Base-by-base conservation (phyloP, 2,329 filamentous ascomycete genomes). In the Nannizzia gypsea region DNA sequence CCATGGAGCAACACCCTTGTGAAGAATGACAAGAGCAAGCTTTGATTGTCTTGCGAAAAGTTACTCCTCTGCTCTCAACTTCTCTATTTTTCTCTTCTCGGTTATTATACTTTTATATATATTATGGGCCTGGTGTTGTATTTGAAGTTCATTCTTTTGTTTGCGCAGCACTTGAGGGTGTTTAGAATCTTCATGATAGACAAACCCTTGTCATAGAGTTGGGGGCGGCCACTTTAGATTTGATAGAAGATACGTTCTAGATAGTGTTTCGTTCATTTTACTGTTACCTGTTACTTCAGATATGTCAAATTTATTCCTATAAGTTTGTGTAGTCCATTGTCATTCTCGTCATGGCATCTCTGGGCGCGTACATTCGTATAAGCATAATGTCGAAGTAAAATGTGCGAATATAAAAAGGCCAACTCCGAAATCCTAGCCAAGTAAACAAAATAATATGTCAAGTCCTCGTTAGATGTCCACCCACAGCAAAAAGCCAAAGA, bases 1-100 rank as follows among this genome's bases (percentile, higher is more conserved):
- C 86, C 87, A 5, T 78, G 84, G 65, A 84, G 75, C 61, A 76
- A 76, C 62, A 77, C 80, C 2, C 66, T 88, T 66, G 80, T 88
- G 67, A 85, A 82, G 79, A 82, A 79, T 66, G 79, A 65, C 52
- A 38, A 24, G 15, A 73, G 70, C 64, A 75, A 75, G 66, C 69
- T 75, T n/a, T 74, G 64, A 65, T 31, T 63, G 6, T 22, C 57
- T 62, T 59, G 22, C 13, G n/a, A 50, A 58, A 13, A 34, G 28
- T 22, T 13, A 48, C 15, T 22, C 5, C 22, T 56, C 13, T 2
- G 13, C 5, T 36, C 15, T 56, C 8, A 4, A 56, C 2, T 28
- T 11, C 40, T 42, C 9, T 5, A 11, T 38, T 56, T 20, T 24
- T 40, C 15, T 36, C 6, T 4, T 44, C 15, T n/a, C 6, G 40